Evolutionary conservation across 1,284 basidiomycete genomes (phyloP), one percentile per base, ranked within the genome.

Genomic region (Phellopilus nigrolimitatus): DNA sequence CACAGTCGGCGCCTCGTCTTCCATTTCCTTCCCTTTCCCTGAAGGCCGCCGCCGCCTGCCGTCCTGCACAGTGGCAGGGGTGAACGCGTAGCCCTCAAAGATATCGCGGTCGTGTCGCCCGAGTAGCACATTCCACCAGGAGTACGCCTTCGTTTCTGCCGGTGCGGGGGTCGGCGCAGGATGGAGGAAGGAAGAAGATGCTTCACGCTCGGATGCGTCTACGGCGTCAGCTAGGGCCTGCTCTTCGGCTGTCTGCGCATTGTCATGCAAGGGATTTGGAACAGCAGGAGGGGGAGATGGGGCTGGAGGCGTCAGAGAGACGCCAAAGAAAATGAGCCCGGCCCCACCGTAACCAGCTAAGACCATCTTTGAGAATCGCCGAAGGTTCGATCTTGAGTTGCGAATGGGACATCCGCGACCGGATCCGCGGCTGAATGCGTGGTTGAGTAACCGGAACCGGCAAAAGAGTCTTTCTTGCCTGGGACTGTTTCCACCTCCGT

Each of bases 331-430:
- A 17, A 88, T 66, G 12, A 90, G 71, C 46, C 80, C 83, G 1
- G 86, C 82, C 5, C 88, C 88, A 7, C 88, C 87, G 58, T 90
- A 90, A 1, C 86, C 86, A 0, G 84, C 87, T 3, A 90, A 69
- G 1, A 87, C 84, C 68, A 90, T 77, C 64, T 88, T 88, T 4
- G 87, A 88, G 31, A 88, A 71, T 13, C 88, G 75, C 25, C 86
- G 77, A 10, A 90, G 66, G 6, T 80, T 85, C 12, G 74, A n/a
- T 66, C 61, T 85, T 86, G 47, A 88, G 70, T 47, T 84, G 79
- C 1, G 69, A 64, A 22, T 74, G 71, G 9, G 76, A 70, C 43
- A 71, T 60, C 12, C 62, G 63, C 31, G 58, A 64, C 15, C 17
- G 33, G 25, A 22, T 42, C 10, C 48, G 10, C 10, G 42, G 25